Evolutionary conservation across 768 basidiomycete genomes (phyloP).

Genomic region (Tricholoma hemisulphureum): DNA sequence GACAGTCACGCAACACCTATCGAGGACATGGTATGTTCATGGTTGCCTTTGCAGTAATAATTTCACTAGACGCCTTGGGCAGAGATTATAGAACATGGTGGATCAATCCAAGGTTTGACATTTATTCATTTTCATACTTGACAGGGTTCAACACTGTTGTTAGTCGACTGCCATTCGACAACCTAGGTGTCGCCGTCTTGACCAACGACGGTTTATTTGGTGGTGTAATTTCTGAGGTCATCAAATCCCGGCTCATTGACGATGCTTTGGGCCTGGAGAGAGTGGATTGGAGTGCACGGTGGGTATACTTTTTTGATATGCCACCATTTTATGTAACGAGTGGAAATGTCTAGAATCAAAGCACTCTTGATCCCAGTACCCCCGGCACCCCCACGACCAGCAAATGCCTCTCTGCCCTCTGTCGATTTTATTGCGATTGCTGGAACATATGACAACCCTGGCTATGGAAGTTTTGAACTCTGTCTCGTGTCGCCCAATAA

Average conservation of each 20-base stretch:
- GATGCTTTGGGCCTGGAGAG: conserved; percentile 17
- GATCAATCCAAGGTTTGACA: conserved; percentile 6
- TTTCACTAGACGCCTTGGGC: background rate
- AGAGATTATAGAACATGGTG: conserved; percentile 16
- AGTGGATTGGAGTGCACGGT: conserved; percentile 25
- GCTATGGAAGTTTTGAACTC: conserved; percentile 19
- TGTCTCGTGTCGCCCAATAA: conserved; percentile 13
- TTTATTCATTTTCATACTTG: too few relatives aligned
- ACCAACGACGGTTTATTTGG: conserved; percentile 27
- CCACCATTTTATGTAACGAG: background rate
- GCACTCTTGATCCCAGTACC: background rate
- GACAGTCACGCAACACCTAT: conserved; percentile 21
- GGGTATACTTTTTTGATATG: conserved; percentile 9
- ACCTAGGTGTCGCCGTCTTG: conserved; percentile 28
- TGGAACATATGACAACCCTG: conserved; percentile 16
- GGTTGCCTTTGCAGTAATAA: background rate
- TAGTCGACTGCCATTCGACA: conserved; percentile 22
- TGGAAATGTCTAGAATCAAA: background rate
- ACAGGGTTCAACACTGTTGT: conserved; percentile 22
- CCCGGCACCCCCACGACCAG: conserved; percentile 13
- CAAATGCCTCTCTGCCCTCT: conserved; percentile 13
- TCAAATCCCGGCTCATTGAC: conserved; percentile 26
- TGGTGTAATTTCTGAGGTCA: conserved; percentile 11
- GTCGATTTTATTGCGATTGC: conserved; percentile 10
- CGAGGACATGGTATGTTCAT: conserved; percentile 22